phyloP scores from a whole-genome alignment of 257 asterid genomes.

The Solanum pinnatisectum region DNA sequence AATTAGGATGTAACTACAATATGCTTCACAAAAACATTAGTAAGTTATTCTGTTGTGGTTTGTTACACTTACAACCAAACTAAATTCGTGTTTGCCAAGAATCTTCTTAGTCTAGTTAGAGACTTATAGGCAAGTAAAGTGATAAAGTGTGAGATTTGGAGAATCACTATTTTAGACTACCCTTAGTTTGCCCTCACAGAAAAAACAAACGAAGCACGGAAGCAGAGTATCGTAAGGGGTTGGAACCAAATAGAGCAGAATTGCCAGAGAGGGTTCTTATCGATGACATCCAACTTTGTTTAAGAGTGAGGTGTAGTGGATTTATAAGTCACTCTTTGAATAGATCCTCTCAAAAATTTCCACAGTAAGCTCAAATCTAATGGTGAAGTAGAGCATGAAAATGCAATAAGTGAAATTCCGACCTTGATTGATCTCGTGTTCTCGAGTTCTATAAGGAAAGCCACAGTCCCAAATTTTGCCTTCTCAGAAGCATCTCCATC shows the following conservation, averaged over 20 bases:
- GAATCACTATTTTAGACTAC: too few species aligned
- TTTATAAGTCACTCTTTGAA: too few species aligned
- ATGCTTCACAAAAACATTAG: background rate
- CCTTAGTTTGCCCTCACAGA: too few species aligned
- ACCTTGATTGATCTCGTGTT: constrained; percentile 83
- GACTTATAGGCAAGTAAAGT: background rate
- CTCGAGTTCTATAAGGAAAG: constrained; percentile 74
- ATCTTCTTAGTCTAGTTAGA: background rate
- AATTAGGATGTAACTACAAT: background rate
- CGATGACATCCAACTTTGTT: too few species aligned
- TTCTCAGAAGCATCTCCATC: constrained; percentile 29
- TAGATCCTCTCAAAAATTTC: too few species aligned
- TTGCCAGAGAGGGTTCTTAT: too few species aligned
- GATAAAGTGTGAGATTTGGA: background rate
- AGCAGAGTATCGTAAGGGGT: too few species aligned
- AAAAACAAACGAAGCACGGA: too few species aligned
- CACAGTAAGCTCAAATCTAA: too few species aligned
- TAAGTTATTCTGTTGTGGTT: background rate
- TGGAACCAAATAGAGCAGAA: too few species aligned
- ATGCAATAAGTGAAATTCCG: background rate
- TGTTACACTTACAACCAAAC: background rate
- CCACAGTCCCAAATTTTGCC: constrained; percentile 75
- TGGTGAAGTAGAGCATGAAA: background rate
- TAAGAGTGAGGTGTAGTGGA: too few species aligned
- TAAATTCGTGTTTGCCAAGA: background rate